Base-by-base conservation (phyloP, 1,139 yeast genomes). In the Candida anutae region DNA sequence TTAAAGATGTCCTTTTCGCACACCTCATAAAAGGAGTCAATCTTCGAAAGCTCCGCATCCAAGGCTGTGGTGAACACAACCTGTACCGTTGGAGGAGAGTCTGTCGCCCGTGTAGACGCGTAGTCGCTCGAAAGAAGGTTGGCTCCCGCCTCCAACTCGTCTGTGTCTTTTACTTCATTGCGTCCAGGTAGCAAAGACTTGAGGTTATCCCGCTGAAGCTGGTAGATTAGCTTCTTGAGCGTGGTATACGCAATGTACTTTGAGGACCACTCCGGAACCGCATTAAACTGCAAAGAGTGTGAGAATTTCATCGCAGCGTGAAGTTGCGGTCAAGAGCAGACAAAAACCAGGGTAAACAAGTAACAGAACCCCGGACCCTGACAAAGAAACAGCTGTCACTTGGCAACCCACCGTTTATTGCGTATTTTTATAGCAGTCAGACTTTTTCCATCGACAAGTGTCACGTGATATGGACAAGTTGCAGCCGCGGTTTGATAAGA, bases 261-360 rank as follows among this genome's bases (percentile, higher is more conserved):
- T 25, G 76, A 75, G 31, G 78, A 72, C 87, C 87, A 78, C 50
- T 77, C 85, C 3, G 87, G 85, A 6, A 78, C 85, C 24, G 84
- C 79, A 45, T 78, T 78, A 43, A 77, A 77, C 55, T 77, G 81
- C 38, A 78, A 55, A 5, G 83, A 77, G 43, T 77, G 80, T 6
- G 84, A 75, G 48, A 78, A 78, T 59, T 77, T 77, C 87, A 78
- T 78, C 26, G 43, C 16, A 21, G 9, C 6, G 19, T 10, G n/a
- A n/a, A n/a, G n/a, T n/a, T n/a, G n/a, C n/a, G n/a, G n/a, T n/a
- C n/a, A n/a, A n/a, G n/a, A n/a, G n/a, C n/a, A n/a, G n/a, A n/a
- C n/a, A n/a, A n/a, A n/a, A n/a, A n/a, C n/a, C n/a, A n/a, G n/a
- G n/a, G n/a, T n/a, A n/a, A n/a, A n/a, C n/a, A n/a, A n/a, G n/a